Base-by-base conservation (phyloP, 1,284 basidiomycete genomes). In the Megacollybia platyphylla region DNA sequence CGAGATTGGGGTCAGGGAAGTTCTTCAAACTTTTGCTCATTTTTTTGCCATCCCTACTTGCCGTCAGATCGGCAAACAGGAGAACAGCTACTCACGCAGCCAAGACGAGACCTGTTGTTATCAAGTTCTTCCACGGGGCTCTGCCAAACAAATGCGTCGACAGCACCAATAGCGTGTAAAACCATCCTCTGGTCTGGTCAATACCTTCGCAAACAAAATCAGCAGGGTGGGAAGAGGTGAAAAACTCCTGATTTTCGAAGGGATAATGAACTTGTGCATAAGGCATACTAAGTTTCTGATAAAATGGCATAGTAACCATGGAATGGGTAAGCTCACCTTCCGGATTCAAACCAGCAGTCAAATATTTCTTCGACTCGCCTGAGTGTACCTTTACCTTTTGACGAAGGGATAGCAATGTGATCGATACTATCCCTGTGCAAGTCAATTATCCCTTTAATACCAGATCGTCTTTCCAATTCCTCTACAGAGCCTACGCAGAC, bases 271-370 rank as follows among this genome's bases (percentile, higher is more conserved):
- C 73, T 57, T 97, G 94, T 1, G 93, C 96, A 57, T 96, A 99
- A 3, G 96, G 96, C 96, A 99, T 99, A 57, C 92, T 94, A 10
- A 36, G 26, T 40, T 38, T n/a, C 28, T 27, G 10, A 37, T 57
- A 36, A 32, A 24, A 17, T 42, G n/a, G 48, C 35, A 38, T 11
- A 20, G 36, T 13, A 9, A 11, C 17, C 26, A 29, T 20, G 29
- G 26, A 29, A 26, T n/a, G 36, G 18, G 13, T 5, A 15, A 28
- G 50, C 71, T 47, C 51, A 89, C 89, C 87, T 91, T 64, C 96
- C 96, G 5, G 94, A 97, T 68, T 99, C 96, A 60, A 99, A 98
- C 96, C 96, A 99, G 60, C 96, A 99, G 61, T 99, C 96, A 60
- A 99, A 98, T 27, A 99, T 92, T 61, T 97, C 96, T 48, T 97